A percentile compares a stretch with the other conserved stretches of the same genome.
These are phyloP conservation scores for Poronia punctata DNA, from an alignment of 495 filamentous ascomycete genomes.

Conservation along the genomic window DNA sequence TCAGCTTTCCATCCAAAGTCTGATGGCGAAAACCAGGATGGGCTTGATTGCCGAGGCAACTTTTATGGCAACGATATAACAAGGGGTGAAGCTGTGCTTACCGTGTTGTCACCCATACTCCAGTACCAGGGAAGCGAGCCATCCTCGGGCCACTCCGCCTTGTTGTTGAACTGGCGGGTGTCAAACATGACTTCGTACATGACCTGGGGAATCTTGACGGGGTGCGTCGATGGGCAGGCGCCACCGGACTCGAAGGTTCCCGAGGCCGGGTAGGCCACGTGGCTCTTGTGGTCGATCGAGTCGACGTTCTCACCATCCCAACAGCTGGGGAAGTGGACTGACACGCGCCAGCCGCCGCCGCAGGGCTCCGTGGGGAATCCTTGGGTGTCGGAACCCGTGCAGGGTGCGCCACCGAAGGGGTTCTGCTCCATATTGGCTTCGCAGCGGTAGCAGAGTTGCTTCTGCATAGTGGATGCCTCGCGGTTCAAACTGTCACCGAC, in stretches of 20 bases:
- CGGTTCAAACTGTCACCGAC: conserved; percentile 32
- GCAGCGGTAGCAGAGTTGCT: conserved; percentile 44
- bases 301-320: conserved; percentile 53
- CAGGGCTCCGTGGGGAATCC: conserved; percentile 35
- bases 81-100: neutral
- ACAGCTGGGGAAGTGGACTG: conserved; percentile 45
- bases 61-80: conserved; percentile 4
- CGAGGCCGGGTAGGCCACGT: conserved; percentile 38
- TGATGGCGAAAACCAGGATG: conserved; percentile 52
- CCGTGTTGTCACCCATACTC: conserved; percentile 41
- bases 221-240: conserved; percentile 40
- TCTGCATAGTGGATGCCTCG: conserved; percentile 24
- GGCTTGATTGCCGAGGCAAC: conserved; percentile 24
- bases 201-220: conserved; percentile 38
- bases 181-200: conserved; percentile 49
- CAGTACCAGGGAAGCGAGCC: conserved; percentile 40
- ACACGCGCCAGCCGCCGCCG: conserved; percentile 41
- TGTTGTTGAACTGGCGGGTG: conserved; percentile 37
- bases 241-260: conserved; percentile 33
- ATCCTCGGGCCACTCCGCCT: conserved; percentile 35
- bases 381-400: conserved; percentile 42
- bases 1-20: neutral
- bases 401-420: conserved; percentile 46
- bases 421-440: conserved; percentile 37
- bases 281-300: conserved; percentile 45